Base-by-base conservation (phyloP, 176 grass and related monocot species). In the Eleusine coracana region DNA sequence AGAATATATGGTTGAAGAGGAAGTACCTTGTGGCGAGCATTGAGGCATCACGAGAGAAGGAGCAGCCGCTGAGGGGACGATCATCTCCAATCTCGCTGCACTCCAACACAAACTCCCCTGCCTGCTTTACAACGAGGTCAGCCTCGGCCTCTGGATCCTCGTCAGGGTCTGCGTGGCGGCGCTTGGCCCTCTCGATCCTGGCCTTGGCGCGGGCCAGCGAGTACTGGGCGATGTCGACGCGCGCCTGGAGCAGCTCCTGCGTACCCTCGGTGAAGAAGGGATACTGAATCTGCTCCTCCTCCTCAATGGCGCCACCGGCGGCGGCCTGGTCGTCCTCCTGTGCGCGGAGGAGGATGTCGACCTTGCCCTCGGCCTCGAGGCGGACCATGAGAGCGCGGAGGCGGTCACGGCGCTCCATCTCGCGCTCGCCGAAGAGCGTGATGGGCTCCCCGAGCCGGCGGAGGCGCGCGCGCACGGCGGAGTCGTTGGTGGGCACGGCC, bases 11-110 rank as follows among this genome's bases (percentile, higher is more conserved):
- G 68, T 42, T 61, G 13, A 54, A 37, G 76, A 63, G 73, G 31
- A 31, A 41, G 41, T 89, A 93, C 92, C 95, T 93, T 79, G 92
- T 98, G 52, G 95, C 95, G 3, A 98, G 92, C 87, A 94, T 79
- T 55, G 82, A 87, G 0, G 66, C 70, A 74, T 98, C 90, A 7
- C 67, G 77, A 66, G 95, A 98, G 88, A 98, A 98, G 36, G 95
- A 98, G 68, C 92, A 98, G 38, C 88, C 90, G 0, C 90, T 91
- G 54, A 98, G 96, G 1, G 96, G 96, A 9, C 96, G 83, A 39
- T 92, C 86, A 82, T 98, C 96, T 38, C 91, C 96, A 82, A 98
- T 95, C 82, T 98, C 96, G 77, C 91, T 95, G 80, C 91, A 98
- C 73, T 98, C 92, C 5, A 98, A 86, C 72, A 90, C 85, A 77